Conservation (phyloP, 2,329 filamentous ascomycete species). For the Graphilbum ipis-grandicollis region DNA sequence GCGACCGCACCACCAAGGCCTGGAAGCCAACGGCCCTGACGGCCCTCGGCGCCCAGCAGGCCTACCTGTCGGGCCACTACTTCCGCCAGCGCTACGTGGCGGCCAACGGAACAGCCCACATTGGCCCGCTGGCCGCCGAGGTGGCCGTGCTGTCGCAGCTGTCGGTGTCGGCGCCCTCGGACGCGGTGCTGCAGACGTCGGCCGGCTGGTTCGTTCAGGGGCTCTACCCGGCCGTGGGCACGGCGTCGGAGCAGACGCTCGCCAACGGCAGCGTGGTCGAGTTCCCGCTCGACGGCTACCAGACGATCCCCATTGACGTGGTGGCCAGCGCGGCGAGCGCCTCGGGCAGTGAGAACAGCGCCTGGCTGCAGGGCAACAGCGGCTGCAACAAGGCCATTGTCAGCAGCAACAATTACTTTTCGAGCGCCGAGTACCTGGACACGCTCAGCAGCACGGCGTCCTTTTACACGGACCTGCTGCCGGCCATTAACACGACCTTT, state of each 20-base stretch:
- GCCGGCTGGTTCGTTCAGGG: constrained; percentile 69
- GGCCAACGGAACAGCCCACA: constrained; percentile 36
- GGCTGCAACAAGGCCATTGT: constrained; percentile 36
- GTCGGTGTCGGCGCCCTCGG: constrained; percentile 51
- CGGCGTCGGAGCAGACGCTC: constrained; percentile 38
- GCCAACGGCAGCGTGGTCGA: constrained; percentile 51
- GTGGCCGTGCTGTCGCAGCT: constrained; percentile 55
- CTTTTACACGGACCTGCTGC: constrained; percentile 38
- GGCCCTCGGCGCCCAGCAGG: constrained; percentile 59
- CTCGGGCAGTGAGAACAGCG: constrained; percentile 34
- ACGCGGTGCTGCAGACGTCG: constrained; percentile 66
- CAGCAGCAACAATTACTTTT: constrained; percentile 37
- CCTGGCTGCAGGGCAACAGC: constrained; percentile 41
- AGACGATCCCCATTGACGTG: constrained; percentile 60
- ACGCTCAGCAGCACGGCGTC: constrained; percentile 34
- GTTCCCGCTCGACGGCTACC: constrained; percentile 61
- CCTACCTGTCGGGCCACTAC: constrained; percentile 54
- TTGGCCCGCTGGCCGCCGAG: constrained; percentile 49
- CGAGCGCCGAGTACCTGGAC: constrained; percentile 25
- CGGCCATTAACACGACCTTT: constrained; percentile 37
- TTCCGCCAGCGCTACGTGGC: constrained; percentile 63
- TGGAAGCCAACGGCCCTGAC: constrained; percentile 58
- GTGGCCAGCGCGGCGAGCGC: constrained; percentile 36
- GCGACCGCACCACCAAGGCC: constrained; percentile 69
- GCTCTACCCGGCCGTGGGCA: constrained; percentile 63